Evolutionary conservation across 306 rosid genomes (phyloP).

Genomic region (Trifolium repens): DNA sequence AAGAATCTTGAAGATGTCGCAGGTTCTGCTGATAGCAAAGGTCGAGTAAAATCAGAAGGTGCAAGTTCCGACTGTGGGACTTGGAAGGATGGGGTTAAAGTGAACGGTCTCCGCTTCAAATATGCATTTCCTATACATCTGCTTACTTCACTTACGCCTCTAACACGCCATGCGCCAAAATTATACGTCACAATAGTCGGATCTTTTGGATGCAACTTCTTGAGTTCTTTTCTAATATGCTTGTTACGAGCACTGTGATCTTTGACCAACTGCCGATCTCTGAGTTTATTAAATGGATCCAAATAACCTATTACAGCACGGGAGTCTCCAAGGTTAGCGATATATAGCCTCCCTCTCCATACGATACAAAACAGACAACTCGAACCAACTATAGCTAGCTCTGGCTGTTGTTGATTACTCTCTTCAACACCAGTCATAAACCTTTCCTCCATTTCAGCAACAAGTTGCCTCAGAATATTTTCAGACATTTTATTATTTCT

Average conservation of each 20-base stretch:
- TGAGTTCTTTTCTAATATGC: conserved; percentile 64
- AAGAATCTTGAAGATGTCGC: neutral
- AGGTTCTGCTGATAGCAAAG: neutral
- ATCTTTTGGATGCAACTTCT: conserved; percentile 59
- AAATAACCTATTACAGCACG: conserved; percentile 65
- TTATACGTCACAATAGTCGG: conserved; percentile 51
- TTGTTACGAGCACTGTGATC: conserved; percentile 63
- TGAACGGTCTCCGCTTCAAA: neutral
- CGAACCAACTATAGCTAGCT: conserved; percentile 59
- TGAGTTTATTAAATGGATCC: conserved; percentile 47
- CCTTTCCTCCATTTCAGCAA: conserved; percentile 58
- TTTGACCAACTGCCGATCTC: conserved; percentile 53
- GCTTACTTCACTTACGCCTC: conserved; percentile 72
- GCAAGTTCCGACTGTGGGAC: neutral
- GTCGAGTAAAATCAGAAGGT: neutral
- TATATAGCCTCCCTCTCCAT: conserved; percentile 56
- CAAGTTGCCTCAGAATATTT: conserved; percentile 48
- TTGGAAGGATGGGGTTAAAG: neutral
- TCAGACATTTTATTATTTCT: conserved; percentile 21
- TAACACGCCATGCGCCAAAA: conserved; percentile 63
- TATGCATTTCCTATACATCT: neutral
- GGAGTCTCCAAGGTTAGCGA: conserved; percentile 78
- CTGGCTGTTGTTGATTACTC: conserved; percentile 44
- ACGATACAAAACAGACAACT: conserved; percentile 70
- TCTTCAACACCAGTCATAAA: conserved; percentile 58